These are phyloP conservation scores for Gypsophila paniculata DNA, from an alignment of 179 eudicot genomes.

Conservation along the genomic window DNA sequence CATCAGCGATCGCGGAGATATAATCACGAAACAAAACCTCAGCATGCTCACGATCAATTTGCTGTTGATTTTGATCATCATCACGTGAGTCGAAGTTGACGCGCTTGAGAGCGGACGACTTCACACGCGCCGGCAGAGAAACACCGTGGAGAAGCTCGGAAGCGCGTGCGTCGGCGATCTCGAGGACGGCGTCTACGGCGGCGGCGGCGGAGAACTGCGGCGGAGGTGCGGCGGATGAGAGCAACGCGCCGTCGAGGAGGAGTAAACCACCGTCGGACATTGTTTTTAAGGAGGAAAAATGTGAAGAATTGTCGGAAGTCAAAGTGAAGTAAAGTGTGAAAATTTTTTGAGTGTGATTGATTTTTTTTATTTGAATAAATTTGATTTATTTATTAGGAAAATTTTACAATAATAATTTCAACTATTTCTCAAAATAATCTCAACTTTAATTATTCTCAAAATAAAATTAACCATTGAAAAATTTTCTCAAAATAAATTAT, in stretches of 20 bases:
- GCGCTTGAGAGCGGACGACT: constrained; percentile 37
- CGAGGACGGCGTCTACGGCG: constrained; percentile 33
- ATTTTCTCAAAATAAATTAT: no score
- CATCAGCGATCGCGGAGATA: constrained; percentile 52
- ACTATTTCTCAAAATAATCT: no score
- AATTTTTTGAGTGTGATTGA: background rate
- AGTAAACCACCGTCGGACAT: constrained; percentile 50
- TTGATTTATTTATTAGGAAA: no score
- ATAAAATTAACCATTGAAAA: no score
- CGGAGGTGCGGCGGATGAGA: constrained; percentile 27
- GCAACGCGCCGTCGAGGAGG: constrained; percentile 45
- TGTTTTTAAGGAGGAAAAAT: no score
- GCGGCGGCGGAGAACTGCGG: constrained; percentile 24
- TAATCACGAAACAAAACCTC: constrained; percentile 31
- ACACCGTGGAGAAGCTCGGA: constrained; percentile 40
- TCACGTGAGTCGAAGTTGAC: constrained; percentile 27
- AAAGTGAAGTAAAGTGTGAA: background rate
- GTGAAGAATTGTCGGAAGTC: background rate
- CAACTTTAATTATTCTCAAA: no score
- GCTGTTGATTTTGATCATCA: constrained; percentile 13
- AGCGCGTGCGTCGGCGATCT: constrained; percentile 39
- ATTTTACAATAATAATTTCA: no score
- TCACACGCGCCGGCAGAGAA: constrained; percentile 41
- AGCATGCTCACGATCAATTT: constrained; percentile 31
- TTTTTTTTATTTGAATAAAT: no score